phyloP scores from a whole-genome alignment of 768 basidiomycete genomes.

The Holtermanniella nyarrowii region DNA sequence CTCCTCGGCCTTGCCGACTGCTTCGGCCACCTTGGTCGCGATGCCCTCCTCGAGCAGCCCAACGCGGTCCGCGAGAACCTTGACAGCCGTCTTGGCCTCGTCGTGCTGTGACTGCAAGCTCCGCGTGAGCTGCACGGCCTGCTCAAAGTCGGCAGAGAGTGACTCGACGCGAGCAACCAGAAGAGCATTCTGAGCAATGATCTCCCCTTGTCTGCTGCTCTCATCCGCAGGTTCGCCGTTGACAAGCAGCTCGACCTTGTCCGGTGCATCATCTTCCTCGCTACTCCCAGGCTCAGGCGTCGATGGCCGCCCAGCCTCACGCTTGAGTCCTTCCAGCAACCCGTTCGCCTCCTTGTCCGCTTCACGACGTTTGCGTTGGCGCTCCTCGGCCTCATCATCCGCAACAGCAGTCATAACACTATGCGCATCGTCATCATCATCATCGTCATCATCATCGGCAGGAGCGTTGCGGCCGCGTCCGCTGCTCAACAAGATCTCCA shows the following conservation, averaged over 20 bases:
- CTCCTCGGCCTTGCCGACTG: constrained; percentile 36
- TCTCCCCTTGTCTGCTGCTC: constrained; percentile 13
- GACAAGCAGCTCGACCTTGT: constrained; percentile 42
- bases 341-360: constrained; percentile 4
- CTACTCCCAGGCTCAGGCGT: constrained; percentile 60
- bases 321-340: constrained; percentile 38
- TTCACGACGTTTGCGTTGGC: constrained; percentile 30
- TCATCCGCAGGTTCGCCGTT: neutral
- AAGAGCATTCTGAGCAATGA: constrained; percentile 45
- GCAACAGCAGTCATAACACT: constrained; percentile 60
- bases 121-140: constrained; percentile 61
- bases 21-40: constrained; percentile 27
- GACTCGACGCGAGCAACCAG: constrained; percentile 55
- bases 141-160: constrained; percentile 62
- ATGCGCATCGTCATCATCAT: constrained; percentile 60
- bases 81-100: constrained; percentile 52
- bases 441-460: constrained; percentile 35
- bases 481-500: constrained; percentile 39
- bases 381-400: constrained; percentile 30
- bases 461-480: constrained; percentile 12
- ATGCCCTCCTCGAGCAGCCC: constrained; percentile 33
- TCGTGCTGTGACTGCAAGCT: constrained; percentile 67
- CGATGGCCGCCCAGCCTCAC: constrained; percentile 58
- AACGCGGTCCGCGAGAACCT: constrained; percentile 30
- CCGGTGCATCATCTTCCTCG: constrained; percentile 39